Evolutionary conservation across 441 rosid genomes (phyloP).

Genomic region (Raphanus hybrid): DNA sequence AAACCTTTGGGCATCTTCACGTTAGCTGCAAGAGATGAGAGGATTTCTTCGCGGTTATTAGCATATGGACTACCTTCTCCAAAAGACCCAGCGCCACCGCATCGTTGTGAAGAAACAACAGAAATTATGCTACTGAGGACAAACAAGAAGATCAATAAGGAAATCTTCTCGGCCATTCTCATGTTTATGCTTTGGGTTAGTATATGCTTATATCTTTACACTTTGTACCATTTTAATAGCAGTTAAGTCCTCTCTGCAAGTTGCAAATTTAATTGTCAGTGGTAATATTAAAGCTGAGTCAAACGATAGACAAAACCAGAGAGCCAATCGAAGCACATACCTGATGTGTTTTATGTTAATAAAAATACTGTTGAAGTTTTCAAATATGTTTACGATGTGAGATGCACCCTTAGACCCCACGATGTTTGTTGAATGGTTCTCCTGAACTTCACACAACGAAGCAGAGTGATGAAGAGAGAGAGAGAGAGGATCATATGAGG

Average conservation of each 20-base stretch:
- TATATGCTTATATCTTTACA: too few relatives aligned
- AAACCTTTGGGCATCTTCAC: constrained; percentile 9
- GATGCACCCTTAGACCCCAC: constrained; percentile 14
- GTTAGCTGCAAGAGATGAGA: constrained; percentile 29
- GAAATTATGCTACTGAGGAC: background rate
- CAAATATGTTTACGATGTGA: constrained; percentile 10
- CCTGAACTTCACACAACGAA: background rate
- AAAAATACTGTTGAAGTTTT: constrained; percentile 17
- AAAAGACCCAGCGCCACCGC: background rate
- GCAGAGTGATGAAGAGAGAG: background rate
- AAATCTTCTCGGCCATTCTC: constrained; percentile 7
- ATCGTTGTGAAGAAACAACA: background rate
- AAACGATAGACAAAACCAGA: constrained; percentile 15
- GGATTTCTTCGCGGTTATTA: fast-evolving
- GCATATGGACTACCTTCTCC: background rate
- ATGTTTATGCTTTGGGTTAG: background rate
- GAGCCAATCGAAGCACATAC: constrained; percentile 11
- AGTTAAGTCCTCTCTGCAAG: constrained; percentile 10
- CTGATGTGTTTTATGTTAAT: constrained; percentile 16
- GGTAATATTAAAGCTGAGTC: constrained; percentile 18
- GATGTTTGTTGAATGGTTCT: constrained; percentile 17
- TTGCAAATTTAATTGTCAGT: constrained; percentile 6
- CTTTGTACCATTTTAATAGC: background rate
- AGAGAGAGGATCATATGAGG: background rate
- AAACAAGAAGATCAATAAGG: background rate